Conservation (phyloP, 148 eudicot genomes). For the Persicaria tinctoria region DNA sequence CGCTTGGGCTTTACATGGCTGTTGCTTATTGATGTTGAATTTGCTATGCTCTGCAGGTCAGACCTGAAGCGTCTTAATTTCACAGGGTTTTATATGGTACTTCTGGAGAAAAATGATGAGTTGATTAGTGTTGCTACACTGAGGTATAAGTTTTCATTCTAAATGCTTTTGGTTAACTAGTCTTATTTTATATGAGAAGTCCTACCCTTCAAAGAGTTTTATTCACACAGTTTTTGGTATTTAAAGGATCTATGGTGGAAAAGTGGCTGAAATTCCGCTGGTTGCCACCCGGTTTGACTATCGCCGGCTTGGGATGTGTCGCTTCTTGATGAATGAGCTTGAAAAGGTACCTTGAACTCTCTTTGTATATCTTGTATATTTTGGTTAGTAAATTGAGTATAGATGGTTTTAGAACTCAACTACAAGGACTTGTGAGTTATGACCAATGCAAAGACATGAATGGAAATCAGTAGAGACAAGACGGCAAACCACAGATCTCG, state of each 20-base stretch:
- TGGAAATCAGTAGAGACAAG: not conserved
- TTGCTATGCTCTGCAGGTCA: constrained; percentile 45
- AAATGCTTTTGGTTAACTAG: constrained; percentile 5
- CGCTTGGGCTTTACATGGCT: not conserved
- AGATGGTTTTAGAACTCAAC: not conserved
- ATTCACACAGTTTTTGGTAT: not conserved
- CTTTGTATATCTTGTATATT: not conserved
- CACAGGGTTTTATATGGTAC: constrained; percentile 74
- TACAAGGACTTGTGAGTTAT: not conserved
- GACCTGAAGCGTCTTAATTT: constrained; percentile 71
- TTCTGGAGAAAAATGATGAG: constrained; percentile 80
- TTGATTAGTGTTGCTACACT: constrained; percentile 64
- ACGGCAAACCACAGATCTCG: not conserved
- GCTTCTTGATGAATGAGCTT: constrained; percentile 64
- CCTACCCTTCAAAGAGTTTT: not conserved
- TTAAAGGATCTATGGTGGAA: constrained; percentile 60
- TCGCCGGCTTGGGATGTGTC: constrained; percentile 94
- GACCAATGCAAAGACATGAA: not conserved
- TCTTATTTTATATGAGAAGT: not conserved
- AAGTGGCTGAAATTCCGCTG: constrained; percentile 88
- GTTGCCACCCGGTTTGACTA: constrained; percentile 76
- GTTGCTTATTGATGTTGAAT: not conserved
- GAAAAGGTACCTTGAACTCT: constrained; percentile 54
- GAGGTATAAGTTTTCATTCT: constrained; percentile 37
- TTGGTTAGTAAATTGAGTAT: not conserved